Percentiles rank a stretch among this genome's conserved stretches.
phyloP scores from a whole-genome alignment of 352 stramenopile species.

The Globisporangium sylvaticum region DNA sequence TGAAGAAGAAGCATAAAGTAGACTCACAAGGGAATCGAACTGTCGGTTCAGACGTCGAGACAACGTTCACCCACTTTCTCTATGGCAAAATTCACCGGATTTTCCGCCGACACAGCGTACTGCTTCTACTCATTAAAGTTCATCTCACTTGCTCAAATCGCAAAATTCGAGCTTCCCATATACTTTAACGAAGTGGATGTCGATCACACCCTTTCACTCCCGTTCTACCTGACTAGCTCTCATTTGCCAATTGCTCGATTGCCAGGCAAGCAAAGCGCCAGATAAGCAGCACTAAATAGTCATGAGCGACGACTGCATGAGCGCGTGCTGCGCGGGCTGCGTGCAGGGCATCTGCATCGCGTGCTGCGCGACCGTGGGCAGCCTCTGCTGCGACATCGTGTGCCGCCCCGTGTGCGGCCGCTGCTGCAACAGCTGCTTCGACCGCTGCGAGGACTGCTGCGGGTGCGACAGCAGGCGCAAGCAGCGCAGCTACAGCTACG shows the following conservation, averaged over 20 bases:
- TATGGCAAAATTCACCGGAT: too few relatives aligned
- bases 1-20: background rate
- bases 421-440: slow-evolving; percentile 15
- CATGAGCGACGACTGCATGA: slow-evolving; percentile 9
- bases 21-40: too few relatives aligned
- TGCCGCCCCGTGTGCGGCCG: slow-evolving; percentile 8
- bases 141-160: too few relatives aligned
- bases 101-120: too few relatives aligned
- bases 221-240: background rate
- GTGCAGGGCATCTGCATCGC: slow-evolving; percentile 14
- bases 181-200: background rate
- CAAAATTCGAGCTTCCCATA: background rate
- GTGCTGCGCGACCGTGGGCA: slow-evolving; percentile 3
- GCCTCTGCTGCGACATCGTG: slow-evolving; percentile 12
- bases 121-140: too few relatives aligned
- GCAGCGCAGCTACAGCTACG: slow-evolving; percentile 12
- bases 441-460: slow-evolving; percentile 11
- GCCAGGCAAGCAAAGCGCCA: background rate
- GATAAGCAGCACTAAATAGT: background rate
- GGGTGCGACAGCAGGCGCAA: slow-evolving; percentile 2
- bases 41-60: too few relatives aligned
- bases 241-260: background rate
- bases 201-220: background rate
- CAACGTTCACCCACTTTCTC: too few relatives aligned
- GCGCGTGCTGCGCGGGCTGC: slow-evolving; percentile 9